Conservation (phyloP, 2,329 filamentous ascomycete species). For the Zymoseptoria passerinii region DNA sequence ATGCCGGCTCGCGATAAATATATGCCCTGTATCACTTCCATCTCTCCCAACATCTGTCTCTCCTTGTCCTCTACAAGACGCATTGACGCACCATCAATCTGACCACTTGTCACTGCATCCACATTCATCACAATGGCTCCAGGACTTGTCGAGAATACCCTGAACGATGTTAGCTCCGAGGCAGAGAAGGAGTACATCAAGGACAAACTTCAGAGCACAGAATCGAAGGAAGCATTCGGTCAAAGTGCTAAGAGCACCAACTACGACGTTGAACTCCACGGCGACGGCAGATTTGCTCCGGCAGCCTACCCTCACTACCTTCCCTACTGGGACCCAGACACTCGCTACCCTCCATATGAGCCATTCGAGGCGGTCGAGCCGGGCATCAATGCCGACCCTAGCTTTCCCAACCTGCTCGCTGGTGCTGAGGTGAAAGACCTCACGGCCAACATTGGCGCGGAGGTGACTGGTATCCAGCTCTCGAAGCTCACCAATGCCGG, state of each 20-base stretch:
- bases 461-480: constrained; percentile 63
- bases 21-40: neutral
- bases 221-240: constrained; percentile 38
- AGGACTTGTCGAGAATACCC: constrained; percentile 32
- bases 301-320: constrained; percentile 60
- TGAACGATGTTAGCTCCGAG: constrained; percentile 15
- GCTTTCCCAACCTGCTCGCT: constrained; percentile 60
- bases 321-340: constrained; percentile 23
- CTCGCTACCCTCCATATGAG: constrained; percentile 54
- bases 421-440: constrained; percentile 48
- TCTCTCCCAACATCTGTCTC: neutral
- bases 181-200: constrained; percentile 20
- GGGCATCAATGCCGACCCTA: constrained; percentile 63
- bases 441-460: constrained; percentile 66
- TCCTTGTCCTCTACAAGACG: neutral
- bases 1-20: neutral
- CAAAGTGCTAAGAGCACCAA: constrained; percentile 36
- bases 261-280: constrained; percentile 46
- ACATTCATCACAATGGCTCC: constrained; percentile 35
- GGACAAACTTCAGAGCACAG: constrained; percentile 18
- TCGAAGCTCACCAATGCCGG: constrained; percentile 58
- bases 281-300: constrained; percentile 45
- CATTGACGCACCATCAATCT: constrained; percentile 50
- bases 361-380: constrained; percentile 67
- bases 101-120: constrained; percentile 49